These are phyloP conservation scores for Russula ochroleuca DNA, from an alignment of 768 basidiomycete species.

Conservation along the genomic window DNA sequence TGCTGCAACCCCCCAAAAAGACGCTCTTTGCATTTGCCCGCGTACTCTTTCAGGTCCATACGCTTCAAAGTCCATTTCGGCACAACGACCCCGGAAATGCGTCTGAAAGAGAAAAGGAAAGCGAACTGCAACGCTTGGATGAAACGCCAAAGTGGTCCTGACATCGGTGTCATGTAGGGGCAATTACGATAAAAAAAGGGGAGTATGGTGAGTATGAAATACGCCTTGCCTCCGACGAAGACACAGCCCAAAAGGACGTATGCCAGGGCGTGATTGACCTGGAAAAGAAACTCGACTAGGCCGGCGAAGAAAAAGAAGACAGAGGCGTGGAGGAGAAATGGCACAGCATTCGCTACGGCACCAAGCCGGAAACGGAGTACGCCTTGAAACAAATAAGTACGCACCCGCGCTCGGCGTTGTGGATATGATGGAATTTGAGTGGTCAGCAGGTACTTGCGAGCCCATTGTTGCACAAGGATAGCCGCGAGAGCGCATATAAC, in stretches of 20 bases:
- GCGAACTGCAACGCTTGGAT: not conserved
- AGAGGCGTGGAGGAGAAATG: slow-evolving; percentile 12
- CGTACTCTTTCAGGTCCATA: slow-evolving; percentile 2
- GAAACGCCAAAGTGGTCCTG: slow-evolving; percentile 6
- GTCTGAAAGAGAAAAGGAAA: not conserved
- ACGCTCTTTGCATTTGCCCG: slow-evolving; percentile 9
- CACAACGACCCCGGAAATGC: not conserved
- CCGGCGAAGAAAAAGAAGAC: slow-evolving; percentile 14
- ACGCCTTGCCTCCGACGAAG: not conserved
- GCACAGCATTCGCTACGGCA: not conserved
- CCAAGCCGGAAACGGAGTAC: slow-evolving; percentile 4
- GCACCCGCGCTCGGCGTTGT: slow-evolving; percentile 4
- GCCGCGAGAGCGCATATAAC: slow-evolving; percentile 2
- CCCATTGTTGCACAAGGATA: slow-evolving; percentile 20
- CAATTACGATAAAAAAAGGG: slow-evolving; percentile 16
- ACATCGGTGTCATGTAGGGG: slow-evolving; percentile 18
- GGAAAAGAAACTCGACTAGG: slow-evolving; percentile 9
- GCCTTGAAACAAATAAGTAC: slow-evolving; percentile 7
- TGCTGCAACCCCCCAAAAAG: slow-evolving; percentile 7
- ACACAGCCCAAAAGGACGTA: not conserved
- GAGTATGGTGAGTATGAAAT: not conserved
- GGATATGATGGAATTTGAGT: slow-evolving; percentile 4
- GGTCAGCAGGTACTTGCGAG: slow-evolving; percentile 5
- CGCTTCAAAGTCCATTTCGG: slow-evolving; percentile 1
- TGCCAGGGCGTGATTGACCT: slow-evolving; percentile 1